Percentiles rank a stretch among this genome's conserved stretches.
These are phyloP conservation scores for Colletotrichum musicola DNA, from an alignment of 2,329 filamentous ascomycete species.

Conservation along the genomic window DNA sequence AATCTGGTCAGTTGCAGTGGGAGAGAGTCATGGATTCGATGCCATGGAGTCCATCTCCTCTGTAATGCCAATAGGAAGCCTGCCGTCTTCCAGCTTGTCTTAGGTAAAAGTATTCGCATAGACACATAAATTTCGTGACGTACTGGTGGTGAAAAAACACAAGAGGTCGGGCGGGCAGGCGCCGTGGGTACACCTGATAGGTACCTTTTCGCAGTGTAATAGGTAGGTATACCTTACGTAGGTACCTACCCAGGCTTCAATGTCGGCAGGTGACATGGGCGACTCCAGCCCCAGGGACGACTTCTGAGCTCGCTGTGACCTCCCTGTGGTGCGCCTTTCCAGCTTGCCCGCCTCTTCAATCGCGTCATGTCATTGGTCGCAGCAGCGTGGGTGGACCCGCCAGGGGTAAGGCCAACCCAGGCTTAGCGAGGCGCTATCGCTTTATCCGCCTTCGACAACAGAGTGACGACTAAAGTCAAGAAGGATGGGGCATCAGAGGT, in stretches of 20 bases:
- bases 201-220: background rate
- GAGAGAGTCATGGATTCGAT: conserved; percentile 1
- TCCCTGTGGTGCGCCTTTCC: conserved; percentile 37
- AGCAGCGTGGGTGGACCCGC: background rate
- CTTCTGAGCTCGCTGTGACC: conserved; percentile 30
- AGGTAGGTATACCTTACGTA: background rate
- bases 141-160: conserved; percentile 7
- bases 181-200: no score
- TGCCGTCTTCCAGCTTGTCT: conserved; percentile 14
- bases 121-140: conserved; percentile 3
- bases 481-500: conserved; percentile 36
- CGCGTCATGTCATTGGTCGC: background rate
- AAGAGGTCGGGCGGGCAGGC: background rate
- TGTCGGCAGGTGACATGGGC: conserved; percentile 24
- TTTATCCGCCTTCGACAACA: conserved; percentile 40
- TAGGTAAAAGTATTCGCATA: conserved; percentile 26
- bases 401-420: conserved; percentile 35
- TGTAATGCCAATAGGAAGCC: conserved; percentile 7
- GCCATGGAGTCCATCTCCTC: background rate
- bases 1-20: background rate
- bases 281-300: conserved; percentile 29
- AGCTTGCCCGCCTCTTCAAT: conserved; percentile 22
- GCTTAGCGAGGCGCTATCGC: conserved; percentile 40
- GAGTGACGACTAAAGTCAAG: conserved; percentile 38
- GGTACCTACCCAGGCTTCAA: background rate